Percentiles rank a stretch among this genome's conserved stretches.
Evolutionary conservation across 179 eudicot genomes (phyloP).

Genomic region (Spergularia azorica): DNA sequence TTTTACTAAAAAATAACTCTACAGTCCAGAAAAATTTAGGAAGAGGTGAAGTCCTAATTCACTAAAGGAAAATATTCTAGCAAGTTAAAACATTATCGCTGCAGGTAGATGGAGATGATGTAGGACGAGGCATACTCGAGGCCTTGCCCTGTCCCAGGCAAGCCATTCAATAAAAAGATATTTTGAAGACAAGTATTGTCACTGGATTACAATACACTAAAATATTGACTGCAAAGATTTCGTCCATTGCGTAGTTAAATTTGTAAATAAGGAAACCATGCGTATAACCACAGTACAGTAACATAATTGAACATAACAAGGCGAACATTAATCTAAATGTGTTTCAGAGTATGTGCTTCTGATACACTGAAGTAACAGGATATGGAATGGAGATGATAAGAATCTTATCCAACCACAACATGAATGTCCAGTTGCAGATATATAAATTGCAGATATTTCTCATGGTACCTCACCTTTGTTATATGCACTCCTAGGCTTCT

Average conservation of each 20-base stretch:
- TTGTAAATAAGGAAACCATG: constrained; percentile 3
- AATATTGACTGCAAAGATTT: not conserved
- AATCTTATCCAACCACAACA: not conserved
- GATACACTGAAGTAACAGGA: not conserved
- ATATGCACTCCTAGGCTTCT: constrained; percentile 99
- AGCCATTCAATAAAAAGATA: not conserved
- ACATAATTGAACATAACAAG: not conserved
- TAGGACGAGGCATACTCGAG: not conserved
- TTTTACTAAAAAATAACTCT: not conserved
- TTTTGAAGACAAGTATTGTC: not conserved
- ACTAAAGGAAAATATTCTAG: not conserved
- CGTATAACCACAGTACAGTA: not conserved
- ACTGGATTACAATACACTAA: not conserved
- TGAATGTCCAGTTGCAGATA: constrained; percentile 6
- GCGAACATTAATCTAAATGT: not conserved
- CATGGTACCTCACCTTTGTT: constrained; percentile 61
- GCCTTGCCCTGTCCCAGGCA: not conserved
- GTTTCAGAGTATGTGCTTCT: not conserved
- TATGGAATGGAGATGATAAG: not conserved
- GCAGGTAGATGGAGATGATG: not conserved
- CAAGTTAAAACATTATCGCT: not conserved
- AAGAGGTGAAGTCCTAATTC: not conserved
- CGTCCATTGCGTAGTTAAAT: not conserved
- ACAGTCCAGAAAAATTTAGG: not conserved
- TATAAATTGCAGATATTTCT: not conserved